Conservation (phyloP, 2,329 filamentous ascomycete species). For the Sarocladium brachiariae region DNA sequence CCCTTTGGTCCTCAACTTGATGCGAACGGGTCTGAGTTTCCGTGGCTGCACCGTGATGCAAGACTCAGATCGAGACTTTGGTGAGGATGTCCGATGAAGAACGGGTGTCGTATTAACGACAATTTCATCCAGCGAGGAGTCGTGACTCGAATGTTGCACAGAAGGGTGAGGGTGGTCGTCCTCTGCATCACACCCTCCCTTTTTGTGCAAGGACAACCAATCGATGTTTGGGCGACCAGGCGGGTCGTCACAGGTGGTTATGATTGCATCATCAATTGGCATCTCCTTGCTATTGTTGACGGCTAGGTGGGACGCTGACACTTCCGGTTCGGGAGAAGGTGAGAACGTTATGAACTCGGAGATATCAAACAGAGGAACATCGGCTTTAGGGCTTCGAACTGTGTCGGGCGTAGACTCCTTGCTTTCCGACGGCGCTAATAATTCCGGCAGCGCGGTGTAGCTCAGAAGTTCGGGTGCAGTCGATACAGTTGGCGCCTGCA, state of each 20-base stretch:
- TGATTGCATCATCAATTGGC: not conserved
- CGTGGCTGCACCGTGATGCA: not conserved
- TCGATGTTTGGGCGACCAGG: not conserved
- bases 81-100: not conserved
- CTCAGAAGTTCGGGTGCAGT: not conserved
- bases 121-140: not conserved
- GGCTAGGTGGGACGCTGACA: not conserved
- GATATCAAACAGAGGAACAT: not conserved
- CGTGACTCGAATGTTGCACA: not conserved
- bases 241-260: not conserved
- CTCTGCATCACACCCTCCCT: not conserved
- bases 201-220: not conserved
- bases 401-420: not conserved
- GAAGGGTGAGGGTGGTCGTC: not conserved
- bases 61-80: not conserved
- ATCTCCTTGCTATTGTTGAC: not conserved
- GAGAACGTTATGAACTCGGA: not conserved
- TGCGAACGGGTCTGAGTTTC: not conserved
- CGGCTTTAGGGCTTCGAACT: not conserved
- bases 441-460: not conserved
- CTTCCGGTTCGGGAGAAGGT: not conserved
- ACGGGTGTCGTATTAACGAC: not conserved
- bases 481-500: not conserved
- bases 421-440: not conserved
- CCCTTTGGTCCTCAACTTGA: not conserved